A percentile compares a stretch with the other conserved stretches of the same genome.
phyloP scores from a whole-genome alignment of 768 basidiomycete genomes.

The Glaciozyma antarctica region DNA sequence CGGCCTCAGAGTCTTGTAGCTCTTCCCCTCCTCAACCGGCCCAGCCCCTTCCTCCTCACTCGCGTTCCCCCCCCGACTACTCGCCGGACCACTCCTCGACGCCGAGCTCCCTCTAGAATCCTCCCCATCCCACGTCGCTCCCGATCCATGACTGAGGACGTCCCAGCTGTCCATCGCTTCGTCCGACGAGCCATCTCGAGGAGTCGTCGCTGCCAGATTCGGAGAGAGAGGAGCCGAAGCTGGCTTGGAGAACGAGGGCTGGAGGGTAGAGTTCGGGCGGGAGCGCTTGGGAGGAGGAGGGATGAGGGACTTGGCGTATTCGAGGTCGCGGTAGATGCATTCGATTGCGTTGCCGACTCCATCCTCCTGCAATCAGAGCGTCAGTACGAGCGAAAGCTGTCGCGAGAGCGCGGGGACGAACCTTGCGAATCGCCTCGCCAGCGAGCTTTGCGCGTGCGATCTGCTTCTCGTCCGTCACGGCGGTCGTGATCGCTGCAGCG shows the following conservation, averaged over 20 bases:
- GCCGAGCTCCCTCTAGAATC: not conserved
- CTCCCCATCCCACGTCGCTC: constrained; percentile 7
- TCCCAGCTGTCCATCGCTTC: constrained; percentile 17
- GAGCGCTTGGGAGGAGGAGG: not conserved
- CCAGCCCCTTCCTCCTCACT: not conserved
- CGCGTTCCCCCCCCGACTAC: too few relatives aligned
- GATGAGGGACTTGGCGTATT: constrained; percentile 55
- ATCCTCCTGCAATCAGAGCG: constrained; percentile 57
- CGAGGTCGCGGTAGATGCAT: constrained; percentile 88
- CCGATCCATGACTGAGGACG: constrained; percentile 16
- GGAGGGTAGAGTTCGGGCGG: not conserved
- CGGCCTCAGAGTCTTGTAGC: too few relatives aligned
- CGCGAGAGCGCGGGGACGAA: constrained; percentile 40
- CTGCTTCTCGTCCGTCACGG: constrained; percentile 81
- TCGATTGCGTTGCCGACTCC: constrained; percentile 91
- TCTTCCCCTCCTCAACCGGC: not conserved
- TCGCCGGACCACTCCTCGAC: not conserved
- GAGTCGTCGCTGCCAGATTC: not conserved
- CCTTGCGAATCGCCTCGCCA: constrained; percentile 77
- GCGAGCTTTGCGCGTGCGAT: constrained; percentile 72
- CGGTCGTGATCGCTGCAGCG: constrained; percentile 64
- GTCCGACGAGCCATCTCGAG: constrained; percentile 9
- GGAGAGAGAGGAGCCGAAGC: not conserved
- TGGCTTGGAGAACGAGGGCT: not conserved
- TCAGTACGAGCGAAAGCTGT: not conserved